These are phyloP conservation scores for Antitrichia curtipendula DNA, from an alignment of 225 moss, liverwort and hornwort species.

Conservation along the genomic window DNA sequence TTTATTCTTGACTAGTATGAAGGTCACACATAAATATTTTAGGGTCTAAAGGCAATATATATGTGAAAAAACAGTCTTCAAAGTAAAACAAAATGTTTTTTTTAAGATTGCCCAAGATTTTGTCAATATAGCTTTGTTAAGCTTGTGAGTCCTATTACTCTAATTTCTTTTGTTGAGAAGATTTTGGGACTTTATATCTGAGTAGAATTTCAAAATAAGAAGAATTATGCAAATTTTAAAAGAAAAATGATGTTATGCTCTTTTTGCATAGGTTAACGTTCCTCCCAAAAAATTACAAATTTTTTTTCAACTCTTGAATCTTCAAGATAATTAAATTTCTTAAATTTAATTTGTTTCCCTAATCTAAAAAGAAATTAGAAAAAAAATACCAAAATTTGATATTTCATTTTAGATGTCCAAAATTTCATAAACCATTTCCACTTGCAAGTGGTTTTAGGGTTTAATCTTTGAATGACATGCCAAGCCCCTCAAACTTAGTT, in stretches of 20 bases:
- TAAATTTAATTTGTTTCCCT: rapidly evolving
- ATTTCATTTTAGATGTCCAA: no score
- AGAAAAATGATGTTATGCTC: neutral
- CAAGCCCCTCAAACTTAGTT: rapidly evolving
- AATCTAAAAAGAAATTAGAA: rapidly evolving
- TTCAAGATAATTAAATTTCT: neutral
- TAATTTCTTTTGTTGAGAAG: neutral
- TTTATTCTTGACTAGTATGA: neutral
- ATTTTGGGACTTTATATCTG: neutral
- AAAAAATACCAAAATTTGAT: neutral
- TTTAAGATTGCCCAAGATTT: neutral
- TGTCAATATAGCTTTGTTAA: neutral
- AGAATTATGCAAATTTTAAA: neutral
- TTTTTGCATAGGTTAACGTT: rapidly evolving
- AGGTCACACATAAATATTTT: neutral
- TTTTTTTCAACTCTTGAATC: neutral
- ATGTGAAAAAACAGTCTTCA: neutral
- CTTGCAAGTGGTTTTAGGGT: rapidly evolving
- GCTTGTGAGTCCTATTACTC: neutral
- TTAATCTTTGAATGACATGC: neutral
- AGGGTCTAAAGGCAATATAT: neutral
- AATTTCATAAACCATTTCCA: rapidly evolving
- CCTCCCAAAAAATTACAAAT: rapidly evolving
- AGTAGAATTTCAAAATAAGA: neutral
- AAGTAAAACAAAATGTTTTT: neutral